Conservation (phyloP, 129 eudicot species). For the Tanacetum coccineum region DNA sequence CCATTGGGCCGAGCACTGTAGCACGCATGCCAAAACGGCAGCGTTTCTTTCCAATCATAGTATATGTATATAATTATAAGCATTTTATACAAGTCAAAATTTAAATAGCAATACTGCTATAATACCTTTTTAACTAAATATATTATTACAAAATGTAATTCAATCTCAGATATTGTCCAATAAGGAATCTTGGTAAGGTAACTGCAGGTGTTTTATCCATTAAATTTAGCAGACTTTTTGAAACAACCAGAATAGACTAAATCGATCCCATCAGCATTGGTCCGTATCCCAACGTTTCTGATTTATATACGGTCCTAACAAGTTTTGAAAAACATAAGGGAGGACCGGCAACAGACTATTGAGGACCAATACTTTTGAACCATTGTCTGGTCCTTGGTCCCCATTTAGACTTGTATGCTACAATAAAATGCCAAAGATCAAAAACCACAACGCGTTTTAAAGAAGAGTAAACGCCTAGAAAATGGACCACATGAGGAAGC, state of each 20-base stretch:
- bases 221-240: neutral
- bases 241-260: neutral
- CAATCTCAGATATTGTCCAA: too few species aligned
- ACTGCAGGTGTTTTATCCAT: too few species aligned
- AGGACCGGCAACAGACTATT: neutral
- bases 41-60: too few species aligned
- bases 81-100: too few species aligned
- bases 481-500: constrained; percentile 2
- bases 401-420: neutral
- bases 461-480: constrained; percentile 1
- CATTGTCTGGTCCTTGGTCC: constrained; percentile 9
- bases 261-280: neutral
- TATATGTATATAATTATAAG: too few species aligned
- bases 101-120: too few species aligned
- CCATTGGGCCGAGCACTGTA: too few species aligned
- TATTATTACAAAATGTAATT: too few species aligned
- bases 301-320: neutral
- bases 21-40: too few species aligned
- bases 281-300: neutral
- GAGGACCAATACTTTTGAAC: neutral
- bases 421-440: neutral
- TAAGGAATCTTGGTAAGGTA: too few species aligned
- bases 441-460: neutral
- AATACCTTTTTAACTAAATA: too few species aligned
- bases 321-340: neutral